Percentiles rank a stretch among this genome's conserved stretches.
Conservation (phyloP, 768 basidiomycete species). For the Rubroboletus pulcherrimus region DNA sequence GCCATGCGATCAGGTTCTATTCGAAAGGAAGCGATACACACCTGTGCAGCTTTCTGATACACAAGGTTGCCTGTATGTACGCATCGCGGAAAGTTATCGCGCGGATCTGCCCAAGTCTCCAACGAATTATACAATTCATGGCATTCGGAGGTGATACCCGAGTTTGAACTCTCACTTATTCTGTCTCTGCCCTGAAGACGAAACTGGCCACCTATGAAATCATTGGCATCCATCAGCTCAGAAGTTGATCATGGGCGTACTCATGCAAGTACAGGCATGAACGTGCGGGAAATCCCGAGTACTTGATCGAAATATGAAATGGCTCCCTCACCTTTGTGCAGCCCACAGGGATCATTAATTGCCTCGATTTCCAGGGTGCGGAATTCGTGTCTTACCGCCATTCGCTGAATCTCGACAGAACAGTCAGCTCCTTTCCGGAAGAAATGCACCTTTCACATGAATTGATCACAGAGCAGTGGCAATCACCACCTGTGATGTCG, state of each 20-base stretch:
- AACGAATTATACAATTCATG: conserved; percentile 25
- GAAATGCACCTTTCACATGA: conserved; percentile 33
- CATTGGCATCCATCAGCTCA: background rate
- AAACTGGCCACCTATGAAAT: conserved; percentile 19
- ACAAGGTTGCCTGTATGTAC: conserved; percentile 34
- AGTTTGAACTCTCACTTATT: conserved; percentile 8
- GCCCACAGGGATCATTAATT: conserved; percentile 20
- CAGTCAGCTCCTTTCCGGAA: conserved; percentile 32
- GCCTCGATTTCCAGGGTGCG: conserved; percentile 13
- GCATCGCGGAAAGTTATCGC: conserved; percentile 22
- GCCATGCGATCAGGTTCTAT: conserved; percentile 20
- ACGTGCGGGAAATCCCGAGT: conserved; percentile 37
- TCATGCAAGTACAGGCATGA: conserved; percentile 28
- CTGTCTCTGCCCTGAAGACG: conserved; percentile 30
- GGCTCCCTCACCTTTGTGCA: conserved; percentile 31
- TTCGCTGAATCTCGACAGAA: conserved; percentile 32
- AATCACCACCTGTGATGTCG: conserved; percentile 35
- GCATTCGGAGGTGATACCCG: conserved; percentile 21
- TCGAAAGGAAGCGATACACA: conserved; percentile 22
- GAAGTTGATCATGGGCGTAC: conserved; percentile 16
- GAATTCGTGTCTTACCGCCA: conserved; percentile 38
- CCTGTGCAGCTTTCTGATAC: conserved; percentile 35
- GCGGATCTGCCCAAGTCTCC: conserved; percentile 26
- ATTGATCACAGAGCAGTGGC: conserved; percentile 6
- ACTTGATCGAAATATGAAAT: conserved; percentile 42